These are phyloP conservation scores for Gnetum montanum DNA, from an alignment of 75 land plant genomes.

Conservation along the genomic window DNA sequence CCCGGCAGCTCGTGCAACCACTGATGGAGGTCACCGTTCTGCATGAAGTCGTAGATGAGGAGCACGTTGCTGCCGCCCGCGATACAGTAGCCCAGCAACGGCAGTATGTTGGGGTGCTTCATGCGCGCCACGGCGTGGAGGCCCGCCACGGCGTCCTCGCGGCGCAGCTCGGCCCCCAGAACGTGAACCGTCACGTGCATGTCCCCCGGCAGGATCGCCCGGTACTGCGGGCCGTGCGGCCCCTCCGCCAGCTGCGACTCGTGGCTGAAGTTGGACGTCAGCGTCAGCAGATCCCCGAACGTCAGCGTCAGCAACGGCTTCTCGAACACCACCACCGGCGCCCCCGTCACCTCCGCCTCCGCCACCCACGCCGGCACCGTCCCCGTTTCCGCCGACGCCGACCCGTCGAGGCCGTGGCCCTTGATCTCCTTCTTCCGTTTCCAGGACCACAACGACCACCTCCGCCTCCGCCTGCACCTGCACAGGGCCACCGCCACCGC, in stretches of 20 bases:
- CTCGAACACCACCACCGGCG: conserved; percentile 59
- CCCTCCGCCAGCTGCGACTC: conserved; percentile 66
- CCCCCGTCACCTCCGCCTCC: conserved; percentile 43
- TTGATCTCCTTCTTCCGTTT: conserved; percentile 24
- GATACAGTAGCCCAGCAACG: conserved; percentile 64
- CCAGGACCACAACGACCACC: too few relatives aligned
- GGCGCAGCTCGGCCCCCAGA: conserved; percentile 21
- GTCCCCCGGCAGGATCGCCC: conserved; percentile 64
- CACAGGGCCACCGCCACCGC: not conserved
- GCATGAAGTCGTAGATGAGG: conserved; percentile 52
- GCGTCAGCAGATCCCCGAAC: conserved; percentile 58
- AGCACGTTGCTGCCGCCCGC: conserved; percentile 61
- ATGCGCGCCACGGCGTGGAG: conserved; percentile 37
- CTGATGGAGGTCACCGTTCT: conserved; percentile 57
- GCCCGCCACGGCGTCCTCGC: conserved; percentile 25
- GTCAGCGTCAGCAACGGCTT: conserved; percentile 67
- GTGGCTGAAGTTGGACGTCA: conserved; percentile 57
- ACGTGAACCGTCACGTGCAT: conserved; percentile 70
- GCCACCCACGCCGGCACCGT: conserved; percentile 57
- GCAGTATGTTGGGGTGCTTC: conserved; percentile 53
- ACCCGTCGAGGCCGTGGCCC: conserved; percentile 4
- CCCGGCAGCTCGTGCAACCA: conserved; percentile 66
- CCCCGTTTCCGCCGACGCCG: conserved; percentile 17
- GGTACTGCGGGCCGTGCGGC: conserved; percentile 54
- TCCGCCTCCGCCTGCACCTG: not conserved